phyloP scores from a whole-genome alignment of 2,329 filamentous ascomycete species.

The Aspergillus fijiensis region DNA sequence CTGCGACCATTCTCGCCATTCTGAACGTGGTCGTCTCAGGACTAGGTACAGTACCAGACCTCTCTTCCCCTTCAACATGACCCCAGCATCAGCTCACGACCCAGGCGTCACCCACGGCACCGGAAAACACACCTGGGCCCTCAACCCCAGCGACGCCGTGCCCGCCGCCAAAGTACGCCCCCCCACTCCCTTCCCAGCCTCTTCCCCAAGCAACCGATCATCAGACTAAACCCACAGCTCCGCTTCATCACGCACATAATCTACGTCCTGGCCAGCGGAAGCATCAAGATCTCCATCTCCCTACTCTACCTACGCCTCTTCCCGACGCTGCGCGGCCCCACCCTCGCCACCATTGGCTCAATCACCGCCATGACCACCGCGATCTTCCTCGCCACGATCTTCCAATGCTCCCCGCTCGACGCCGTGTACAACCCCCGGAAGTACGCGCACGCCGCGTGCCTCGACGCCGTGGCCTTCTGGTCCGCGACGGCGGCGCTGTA shows the following conservation, averaged over 20 bases:
- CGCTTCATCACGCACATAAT: conserved; percentile 5
- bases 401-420: conserved; percentile 10
- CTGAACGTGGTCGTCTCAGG: not conserved
- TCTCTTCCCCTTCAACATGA: no score
- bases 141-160: not conserved
- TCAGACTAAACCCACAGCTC: not conserved
- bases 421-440: not conserved
- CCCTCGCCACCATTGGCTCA: conserved; percentile 10
- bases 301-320: conserved; percentile 9
- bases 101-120: not conserved
- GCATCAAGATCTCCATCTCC: conserved; percentile 12
- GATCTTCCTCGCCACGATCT: conserved; percentile 12
- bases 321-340: conserved; percentile 5
- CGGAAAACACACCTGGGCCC: not conserved
- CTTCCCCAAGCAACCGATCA: not conserved
- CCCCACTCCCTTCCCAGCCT: no score
- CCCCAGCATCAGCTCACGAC: not conserved
- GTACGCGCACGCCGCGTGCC: not conserved
- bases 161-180: not conserved
- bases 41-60: not conserved
- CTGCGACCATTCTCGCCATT: not conserved
- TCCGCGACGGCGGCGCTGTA: conserved; percentile 7
- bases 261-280: conserved; percentile 2
- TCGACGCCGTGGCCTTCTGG: conserved; percentile 12
- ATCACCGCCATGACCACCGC: conserved; percentile 14